phyloP scores from a whole-genome alignment of 441 rosid genomes.

The Breynia disticha region DNA sequence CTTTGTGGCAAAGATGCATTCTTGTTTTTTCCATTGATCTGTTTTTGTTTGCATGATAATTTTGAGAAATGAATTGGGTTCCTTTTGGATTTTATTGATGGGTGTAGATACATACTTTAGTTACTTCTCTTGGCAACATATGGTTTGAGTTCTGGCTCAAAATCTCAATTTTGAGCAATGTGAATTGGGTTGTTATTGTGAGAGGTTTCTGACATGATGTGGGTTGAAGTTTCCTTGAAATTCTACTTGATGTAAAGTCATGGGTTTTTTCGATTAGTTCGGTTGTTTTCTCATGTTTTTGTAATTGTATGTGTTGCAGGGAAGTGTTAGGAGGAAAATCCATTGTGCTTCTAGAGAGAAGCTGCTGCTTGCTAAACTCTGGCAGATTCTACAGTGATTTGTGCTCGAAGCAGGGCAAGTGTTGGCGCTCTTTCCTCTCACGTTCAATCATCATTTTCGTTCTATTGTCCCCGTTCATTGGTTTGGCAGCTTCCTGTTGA shows the following conservation, averaged over 20 bases:
- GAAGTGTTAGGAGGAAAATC: constrained; percentile 7
- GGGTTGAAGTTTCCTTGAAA: too few species aligned
- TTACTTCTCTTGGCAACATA: not conserved
- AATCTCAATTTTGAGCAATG: not conserved
- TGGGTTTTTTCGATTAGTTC: not conserved
- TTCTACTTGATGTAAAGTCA: too few species aligned
- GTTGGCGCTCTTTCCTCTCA: constrained; percentile 30
- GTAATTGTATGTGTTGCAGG: constrained; percentile 9
- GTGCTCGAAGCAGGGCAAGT: constrained; percentile 40
- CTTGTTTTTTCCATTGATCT: too few species aligned
- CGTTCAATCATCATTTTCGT: constrained; percentile 14
- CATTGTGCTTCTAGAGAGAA: constrained; percentile 42
- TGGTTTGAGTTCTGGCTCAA: not conserved
- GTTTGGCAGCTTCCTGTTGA: constrained; percentile 66
- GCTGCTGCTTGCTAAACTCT: constrained; percentile 51
- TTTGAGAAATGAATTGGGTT: not conserved
- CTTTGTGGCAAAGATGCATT: too few species aligned
- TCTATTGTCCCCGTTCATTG: constrained; percentile 20
- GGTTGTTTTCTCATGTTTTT: too few species aligned
- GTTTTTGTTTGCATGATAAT: not conserved
- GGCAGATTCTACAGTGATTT: constrained; percentile 46
- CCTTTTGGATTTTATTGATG: not conserved
- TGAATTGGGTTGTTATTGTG: too few species aligned
- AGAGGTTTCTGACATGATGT: too few species aligned
- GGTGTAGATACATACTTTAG: not conserved